Evolutionary conservation across 2,329 filamentous ascomycete genomes (phyloP).

Genomic region (Metarhizium album): DNA sequence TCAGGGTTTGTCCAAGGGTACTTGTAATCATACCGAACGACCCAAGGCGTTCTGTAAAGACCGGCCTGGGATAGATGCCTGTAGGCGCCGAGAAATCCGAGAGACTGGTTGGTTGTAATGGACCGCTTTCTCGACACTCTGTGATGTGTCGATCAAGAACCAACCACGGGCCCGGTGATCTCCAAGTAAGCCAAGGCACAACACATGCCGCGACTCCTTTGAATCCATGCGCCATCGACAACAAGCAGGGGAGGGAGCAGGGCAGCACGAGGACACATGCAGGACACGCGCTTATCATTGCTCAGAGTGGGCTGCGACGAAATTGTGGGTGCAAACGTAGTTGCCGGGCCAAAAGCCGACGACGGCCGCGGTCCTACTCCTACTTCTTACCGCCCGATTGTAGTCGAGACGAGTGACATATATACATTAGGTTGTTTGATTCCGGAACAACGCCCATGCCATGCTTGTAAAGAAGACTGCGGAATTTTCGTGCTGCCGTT

Average conservation of each 20-base stretch:
- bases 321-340: too few species aligned
- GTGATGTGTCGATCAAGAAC: not conserved
- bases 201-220: too few species aligned
- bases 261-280: not conserved
- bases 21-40: not conserved
- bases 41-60: not conserved
- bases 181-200: too few species aligned
- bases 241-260: too few species aligned
- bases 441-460: conserved; percentile 4
- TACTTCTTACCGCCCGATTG: too few species aligned
- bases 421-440: not conserved
- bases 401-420: not conserved
- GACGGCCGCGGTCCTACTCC: too few species aligned
- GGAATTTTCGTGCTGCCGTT: not conserved
- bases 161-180: too few species aligned
- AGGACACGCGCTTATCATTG: not conserved
- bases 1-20: not conserved
- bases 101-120: not conserved
- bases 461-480: conserved; percentile 6
- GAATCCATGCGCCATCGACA: too few species aligned
- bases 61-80: not conserved
- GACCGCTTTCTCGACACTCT: not conserved
- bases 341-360: too few species aligned
- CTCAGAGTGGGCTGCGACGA: too few species aligned
- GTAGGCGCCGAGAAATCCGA: not conserved